Base-by-base conservation (phyloP, 176 grass and related monocot species). In the Hsuehochloa calcarea region DNA sequence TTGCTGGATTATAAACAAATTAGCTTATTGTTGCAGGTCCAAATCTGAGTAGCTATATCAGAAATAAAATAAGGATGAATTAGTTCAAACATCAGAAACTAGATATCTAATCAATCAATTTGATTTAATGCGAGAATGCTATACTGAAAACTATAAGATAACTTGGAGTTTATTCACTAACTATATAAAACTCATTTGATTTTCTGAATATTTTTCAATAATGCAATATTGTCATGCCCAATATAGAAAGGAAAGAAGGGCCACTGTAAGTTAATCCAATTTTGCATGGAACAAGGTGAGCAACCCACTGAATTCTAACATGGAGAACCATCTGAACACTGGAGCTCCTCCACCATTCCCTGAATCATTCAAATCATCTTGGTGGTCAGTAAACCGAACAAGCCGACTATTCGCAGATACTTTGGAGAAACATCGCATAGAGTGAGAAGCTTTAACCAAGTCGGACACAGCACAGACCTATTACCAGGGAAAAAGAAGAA, bases 311-410 rank as follows among this genome's bases (percentile, higher is more conserved):
- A 96, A 99, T 52, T 96, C 88, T 78, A 35, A 60, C 46, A 99
- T 66, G 59, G 91, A 89, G 64, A 92, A 77, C 68, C 78, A 94
- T 78, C 45, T 85, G 76, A 91, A 90, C 19, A 99, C 86, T 40
- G 91, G 86, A 83, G 77, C 35, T 64, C 96, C 91, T 83, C 93
- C 91, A 61, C 96, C 90, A 84, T 99, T 93, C 81, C 93, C 93
- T 50, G 15, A 84, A 88, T 96, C 93, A 88, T 89, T 88, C 65
- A 92, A 59, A 80, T 95, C 84, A 66, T 92, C 88, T 68, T 89
- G 76, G 52, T 5, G 34, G 49, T 89, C 86, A 68, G 78, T 87
- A 90, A 92, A 99, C 77, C 75, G 63, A 29, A 85, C 22, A 10
- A 99, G 55, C 3, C 81, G 82, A 67, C 78, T 65, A 56, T 85